Base-by-base conservation (phyloP, 2,329 filamentous ascomycete species). In the Colletotrichum tanaceti region DNA sequence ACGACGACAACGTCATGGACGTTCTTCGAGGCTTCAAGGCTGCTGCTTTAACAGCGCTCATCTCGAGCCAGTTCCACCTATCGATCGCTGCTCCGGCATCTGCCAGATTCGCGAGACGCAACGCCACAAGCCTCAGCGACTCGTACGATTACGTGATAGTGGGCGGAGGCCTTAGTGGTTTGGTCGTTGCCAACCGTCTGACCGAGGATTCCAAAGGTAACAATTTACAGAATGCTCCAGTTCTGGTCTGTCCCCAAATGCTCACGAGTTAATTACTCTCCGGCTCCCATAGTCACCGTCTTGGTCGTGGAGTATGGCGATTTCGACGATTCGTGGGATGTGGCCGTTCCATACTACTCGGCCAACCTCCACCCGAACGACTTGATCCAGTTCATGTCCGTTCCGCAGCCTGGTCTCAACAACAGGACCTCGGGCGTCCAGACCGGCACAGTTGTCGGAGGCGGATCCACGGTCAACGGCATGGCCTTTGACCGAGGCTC, bases 401-500 rank as follows among this genome's bases (percentile, higher is more conserved):
- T 72, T 2, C 75, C 75, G 1, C 77, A 79, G 52, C 71, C 71
- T 3, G 74, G 71, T n/a, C 70, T 79, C 41, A 73, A 73, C 52
- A 70, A 72, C 49, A 70, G 73, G 14, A 71, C 63, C 11, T 74
- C 74, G 39, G 54, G 70, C 6, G 74, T 80, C 0, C 66, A 70
- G 13, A 74, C 75, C n/a, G 79, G 77, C 13, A 71, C 73, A n/a
- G 58, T 44, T 2, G 43, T 67, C 16, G 53, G 58, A 61, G 70
- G 70, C 2, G 76, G 78, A 5, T 78, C 77, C 5, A 77, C 77
- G 1, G 71, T 70, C n/a, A 64, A 68, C 73, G 77, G 75, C 28
- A 83, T 84, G 83, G 79, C 80, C 6, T 84, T 83, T 55, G 77
- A 83, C 24, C 77, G 82, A 6, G 81, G 80, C 2, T 77, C 82